These are phyloP conservation scores for Boletus holoroseus DNA, from an alignment of 1,284 basidiomycete species.

Conservation along the genomic window DNA sequence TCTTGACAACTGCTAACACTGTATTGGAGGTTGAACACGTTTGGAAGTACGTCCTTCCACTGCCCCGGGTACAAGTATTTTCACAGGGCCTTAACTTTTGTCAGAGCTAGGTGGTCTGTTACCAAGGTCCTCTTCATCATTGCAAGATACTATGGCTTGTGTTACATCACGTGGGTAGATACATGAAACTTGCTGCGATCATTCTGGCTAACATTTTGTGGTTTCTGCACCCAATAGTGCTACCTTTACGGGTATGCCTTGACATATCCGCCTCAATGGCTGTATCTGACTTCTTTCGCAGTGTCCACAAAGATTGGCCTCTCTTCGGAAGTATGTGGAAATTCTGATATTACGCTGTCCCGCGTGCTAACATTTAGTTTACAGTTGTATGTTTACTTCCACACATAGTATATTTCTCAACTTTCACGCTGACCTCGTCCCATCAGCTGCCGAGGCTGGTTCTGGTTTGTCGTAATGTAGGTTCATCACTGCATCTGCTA, in stretches of 20 bases:
- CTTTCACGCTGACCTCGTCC: not conserved
- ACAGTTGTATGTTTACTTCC: slow-evolving; percentile 3
- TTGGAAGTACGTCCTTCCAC: slow-evolving; percentile 1
- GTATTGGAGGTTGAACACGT: slow-evolving; percentile 1
- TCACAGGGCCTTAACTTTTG: not conserved
- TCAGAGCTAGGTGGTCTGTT: not conserved
- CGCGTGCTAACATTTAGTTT: not conserved
- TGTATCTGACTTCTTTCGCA: not conserved
- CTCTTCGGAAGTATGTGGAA: not conserved
- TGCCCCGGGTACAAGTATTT: no score
- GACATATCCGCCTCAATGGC: not conserved
- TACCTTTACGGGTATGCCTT: not conserved
- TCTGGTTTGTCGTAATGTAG: slow-evolving; percentile 2
- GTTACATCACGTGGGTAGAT: not conserved
- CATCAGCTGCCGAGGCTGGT: slow-evolving; percentile 1
- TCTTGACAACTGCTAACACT: not conserved
- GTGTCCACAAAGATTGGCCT: not conserved
- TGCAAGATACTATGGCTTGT: not conserved
- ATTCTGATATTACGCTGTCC: not conserved
- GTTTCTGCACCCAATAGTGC: not conserved
- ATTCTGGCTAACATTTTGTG: not conserved
- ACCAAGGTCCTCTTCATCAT: not conserved
- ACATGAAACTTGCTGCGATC: not conserved
- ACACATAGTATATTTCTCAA: not conserved
- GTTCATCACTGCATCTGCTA: not conserved